Base-by-base conservation (phyloP, 306 rosid species). In the Benincasa hispida region DNA sequence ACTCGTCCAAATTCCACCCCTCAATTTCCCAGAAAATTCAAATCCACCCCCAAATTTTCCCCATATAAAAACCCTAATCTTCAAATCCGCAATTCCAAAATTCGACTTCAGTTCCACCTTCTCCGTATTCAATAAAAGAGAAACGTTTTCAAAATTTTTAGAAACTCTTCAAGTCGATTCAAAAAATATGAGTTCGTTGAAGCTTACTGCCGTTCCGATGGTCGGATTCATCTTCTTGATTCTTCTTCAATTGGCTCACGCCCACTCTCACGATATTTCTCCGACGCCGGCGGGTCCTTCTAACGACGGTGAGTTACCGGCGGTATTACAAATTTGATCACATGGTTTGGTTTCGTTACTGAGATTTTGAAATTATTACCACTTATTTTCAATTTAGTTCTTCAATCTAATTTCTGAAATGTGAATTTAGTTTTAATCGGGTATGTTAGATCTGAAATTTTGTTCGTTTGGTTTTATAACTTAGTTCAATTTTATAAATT, bases 201-300 rank as follows among this genome's bases (percentile, higher is more conserved):
- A 57, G 42, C 63, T 54, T 1, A 5, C 18, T 0, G 51, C 66
- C 60, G 66, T 35, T 54, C 65, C 78, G 50, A 55, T 72, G 59
- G 58, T 30, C 59, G 59, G 76, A 27, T 72, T 75, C 41, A 1
- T 55, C 32, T 55, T 55, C 27, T 35, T 55, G 21, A 25, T 39
- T 75, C 21, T 75, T 12, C 53, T 75, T 48, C 67, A 55, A 24
- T 17, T 75, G 30, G 51, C 65, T 30, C 21, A 75, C 35, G 67
- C 67, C 2, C 78, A 75, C 27, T 75, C 62, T 3, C 78, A 75
- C 76, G 50, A 54, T 57, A 35, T 24, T 21, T 54, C 78, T 2
- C 78, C 78, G 6, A 67, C 48, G 18, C 28, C 77, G 66, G 65
- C n/a, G 53, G 50, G 50, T 34, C 67, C 78, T 57, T 75, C 78